phyloP scores from a whole-genome alignment of 2,329 filamentous ascomycete genomes.

The Xylaria multiplex region DNA sequence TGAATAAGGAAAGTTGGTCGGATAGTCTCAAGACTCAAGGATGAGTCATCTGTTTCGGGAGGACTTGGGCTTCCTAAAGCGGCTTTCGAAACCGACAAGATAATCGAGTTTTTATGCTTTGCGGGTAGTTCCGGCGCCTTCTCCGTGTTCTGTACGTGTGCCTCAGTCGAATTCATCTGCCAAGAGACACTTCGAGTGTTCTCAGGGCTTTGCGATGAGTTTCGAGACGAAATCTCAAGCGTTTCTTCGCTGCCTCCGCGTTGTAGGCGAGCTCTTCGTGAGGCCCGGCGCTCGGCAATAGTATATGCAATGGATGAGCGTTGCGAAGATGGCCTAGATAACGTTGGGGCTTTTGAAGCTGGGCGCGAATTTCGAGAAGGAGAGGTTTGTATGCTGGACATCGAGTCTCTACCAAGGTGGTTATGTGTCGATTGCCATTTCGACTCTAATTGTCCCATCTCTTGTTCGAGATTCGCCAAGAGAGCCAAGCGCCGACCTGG shows the following conservation, averaged over 20 bases:
- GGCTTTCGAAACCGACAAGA: conserved; percentile 52
- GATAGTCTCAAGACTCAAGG: conserved; percentile 42
- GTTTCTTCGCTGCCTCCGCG: conserved; percentile 45
- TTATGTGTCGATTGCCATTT: conserved; percentile 69
- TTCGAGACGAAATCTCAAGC: conserved; percentile 45
- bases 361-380: conserved; percentile 50
- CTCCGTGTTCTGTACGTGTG: conserved; percentile 58
- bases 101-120: conserved; percentile 53
- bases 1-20: conserved; percentile 25
- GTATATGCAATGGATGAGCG: conserved; percentile 44
- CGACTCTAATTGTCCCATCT: conserved; percentile 69
- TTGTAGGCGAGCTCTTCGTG: conserved; percentile 52
- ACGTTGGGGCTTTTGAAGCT: conserved; percentile 41
- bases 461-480: conserved; percentile 68
- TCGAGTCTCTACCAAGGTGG: conserved; percentile 61
- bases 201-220: conserved; percentile 46
- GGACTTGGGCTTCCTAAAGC: conserved; percentile 64
- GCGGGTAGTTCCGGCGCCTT: conserved; percentile 52
- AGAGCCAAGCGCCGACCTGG: conserved; percentile 59
- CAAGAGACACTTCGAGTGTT: conserved; percentile 52
- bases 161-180: conserved; percentile 58
- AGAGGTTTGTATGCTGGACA: conserved; percentile 57
- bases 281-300: conserved; percentile 53
- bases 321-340: conserved; percentile 43
- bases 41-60: conserved; percentile 63